phyloP scores from a whole-genome alignment of 2,329 filamentous ascomycete genomes.

The Leptographium flavum region DNA sequence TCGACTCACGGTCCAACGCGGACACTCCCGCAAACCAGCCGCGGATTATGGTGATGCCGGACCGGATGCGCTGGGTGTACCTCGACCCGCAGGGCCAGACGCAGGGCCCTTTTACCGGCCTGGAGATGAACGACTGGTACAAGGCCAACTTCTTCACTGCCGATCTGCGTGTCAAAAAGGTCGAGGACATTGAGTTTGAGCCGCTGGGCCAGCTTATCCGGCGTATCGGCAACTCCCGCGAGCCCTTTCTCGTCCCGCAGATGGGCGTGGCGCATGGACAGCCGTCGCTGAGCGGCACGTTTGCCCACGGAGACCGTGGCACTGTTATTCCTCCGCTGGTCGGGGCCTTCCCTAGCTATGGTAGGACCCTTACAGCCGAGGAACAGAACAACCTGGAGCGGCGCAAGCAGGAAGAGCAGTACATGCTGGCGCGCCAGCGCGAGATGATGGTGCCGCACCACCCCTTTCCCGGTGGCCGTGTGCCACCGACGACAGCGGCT shows the following conservation, averaged over 20 bases:
- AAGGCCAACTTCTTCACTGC: conserved; percentile 96
- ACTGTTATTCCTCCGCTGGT: conserved; percentile 78
- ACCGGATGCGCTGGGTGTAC: conserved; percentile 98
- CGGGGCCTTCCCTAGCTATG: conserved; percentile 88
- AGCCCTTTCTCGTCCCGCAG: conserved; percentile 94
- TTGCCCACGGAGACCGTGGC: conserved; percentile 35
- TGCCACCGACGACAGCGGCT: conserved; percentile 20
- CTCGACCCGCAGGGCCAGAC: conserved; percentile 84
- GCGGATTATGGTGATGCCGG: conserved; percentile 96
- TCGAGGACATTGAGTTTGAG: conserved; percentile 89
- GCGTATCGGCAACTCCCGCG: conserved; percentile 90
- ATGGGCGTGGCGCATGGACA: conserved; percentile 88
- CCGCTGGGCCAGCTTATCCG: conserved; percentile 88
- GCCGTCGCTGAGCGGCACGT: conserved; percentile 35
- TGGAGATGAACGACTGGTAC: conserved; percentile 99
- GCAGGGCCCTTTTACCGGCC: conserved; percentile 86
- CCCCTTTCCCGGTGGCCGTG: conserved; percentile 4
- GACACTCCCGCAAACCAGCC: conserved; percentile 42
- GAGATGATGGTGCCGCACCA: conserved; percentile 62
- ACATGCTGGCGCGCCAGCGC: conserved; percentile 88
- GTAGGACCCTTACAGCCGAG: conserved; percentile 88
- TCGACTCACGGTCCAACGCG: conserved; percentile 24
- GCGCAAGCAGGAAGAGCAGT: conserved; percentile 95
- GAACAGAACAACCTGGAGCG: conserved; percentile 96
- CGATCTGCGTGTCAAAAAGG: conserved; percentile 85